Base-by-base conservation (phyloP, 2,329 filamentous ascomycete genomes). In the Westerdykella aurantiaca region DNA sequence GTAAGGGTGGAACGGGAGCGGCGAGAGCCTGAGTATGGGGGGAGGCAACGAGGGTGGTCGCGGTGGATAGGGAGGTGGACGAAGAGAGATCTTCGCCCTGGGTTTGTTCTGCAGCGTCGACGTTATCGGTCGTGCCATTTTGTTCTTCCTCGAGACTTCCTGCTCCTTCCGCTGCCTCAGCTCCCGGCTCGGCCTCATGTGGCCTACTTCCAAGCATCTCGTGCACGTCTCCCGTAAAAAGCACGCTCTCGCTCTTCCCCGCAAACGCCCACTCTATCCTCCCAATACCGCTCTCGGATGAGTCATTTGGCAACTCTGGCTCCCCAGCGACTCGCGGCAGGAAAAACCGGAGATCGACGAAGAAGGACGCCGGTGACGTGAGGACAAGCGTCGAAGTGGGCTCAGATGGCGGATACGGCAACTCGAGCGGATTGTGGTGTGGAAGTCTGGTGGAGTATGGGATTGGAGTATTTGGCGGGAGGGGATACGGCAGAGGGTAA, bases 211-310 rank as follows among this genome's bases (percentile, higher is more conserved):
- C 12, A 18, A 40, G 33, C 17, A 18, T 13, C 33, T 38, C n/a
- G 7, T 25, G n/a, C 33, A 9, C 21, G 10, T 31, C 38, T 17
- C 21, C 22, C 10, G 16, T 31, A 18, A 17, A n/a, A 9, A 11
- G 21, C 6, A 3, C 16, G 12, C 34, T 38, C 33, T 11, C 25
- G 1, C 78, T 78, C 1, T 64, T 72, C 2, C 82, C 82, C 0
- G 77, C 79, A 51, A 85, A 82, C 4, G 76, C 82, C 83, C 83
- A 86, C 52, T 85, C 81, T 2, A 86, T 69, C 0, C 69, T 56
- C 14, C 3, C 65, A 53, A 50, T 13, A 56, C 13, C 17, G 54
- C 47, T 66, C 60, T 22, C 59, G 63, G 4, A 31, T 37, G 38
- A 10, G 4, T 29, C 25, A 12, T 60, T 63, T 39, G 58, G 50